Evolutionary conservation across 768 basidiomycete genomes (phyloP), one percentile per base, ranked within the genome.

Genomic region (Lactarius evosmus): DNA sequence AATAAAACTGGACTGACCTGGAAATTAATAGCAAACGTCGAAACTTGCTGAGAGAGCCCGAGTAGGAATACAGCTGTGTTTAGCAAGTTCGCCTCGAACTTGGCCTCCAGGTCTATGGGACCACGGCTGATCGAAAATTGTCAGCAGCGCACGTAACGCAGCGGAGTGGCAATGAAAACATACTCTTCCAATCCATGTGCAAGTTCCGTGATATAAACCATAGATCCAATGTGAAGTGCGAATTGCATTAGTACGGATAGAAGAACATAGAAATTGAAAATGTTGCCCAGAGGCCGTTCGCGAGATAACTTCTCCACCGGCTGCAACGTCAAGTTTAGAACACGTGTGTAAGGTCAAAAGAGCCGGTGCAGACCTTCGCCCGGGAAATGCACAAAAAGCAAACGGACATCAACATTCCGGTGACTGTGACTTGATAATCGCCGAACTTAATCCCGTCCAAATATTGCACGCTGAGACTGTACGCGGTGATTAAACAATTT

Each of bases 371-470:
- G 69, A 95, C 96, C 86, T 95, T 94, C 14, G 96, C 96, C 8
- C 96, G 84, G 33, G 96, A 99, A 63, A 99, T 98, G 74, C 95
- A 98, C 74, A 97, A 78, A 85, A 99, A 99, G 75, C 96, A 99
- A 32, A 98, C 91, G 32, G 92, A 95, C 95, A 99, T 97, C 72
- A 98, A 79, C 82, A 93, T 89, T 25, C 97, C 97, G 1, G 92
- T 97, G 65, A 99, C 87, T 2, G 96, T 98, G 36, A 97, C 89
- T 72, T 99, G 96, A 74, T 99, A 99, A 74, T 99, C 97, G 16
- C 97, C 97, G 75, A 95, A 98, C 76, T 98, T 98, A 82, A 99
- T 98, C 22, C 97, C 97, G 67, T 98, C 96, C 2, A 99, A 81
- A 72, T 99, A 98, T 74, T 96, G 95, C 33, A 98, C 97, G 69